Conservation (phyloP, 2,329 filamentous ascomycete species). For the Calonectria pauciramosa region DNA sequence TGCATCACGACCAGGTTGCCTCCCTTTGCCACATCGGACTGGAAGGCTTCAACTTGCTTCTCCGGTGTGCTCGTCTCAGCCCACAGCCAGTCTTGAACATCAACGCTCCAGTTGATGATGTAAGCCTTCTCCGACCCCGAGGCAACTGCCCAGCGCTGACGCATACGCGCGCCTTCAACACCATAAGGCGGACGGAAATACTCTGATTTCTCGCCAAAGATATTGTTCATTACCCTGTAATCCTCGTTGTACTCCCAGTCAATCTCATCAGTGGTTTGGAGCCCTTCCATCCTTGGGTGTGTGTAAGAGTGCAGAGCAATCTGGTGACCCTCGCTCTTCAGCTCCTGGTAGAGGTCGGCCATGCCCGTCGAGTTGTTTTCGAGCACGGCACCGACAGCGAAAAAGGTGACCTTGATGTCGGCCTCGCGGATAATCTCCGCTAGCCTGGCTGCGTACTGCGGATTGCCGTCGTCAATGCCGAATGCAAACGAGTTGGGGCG, state of each 20-base stretch:
- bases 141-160: slow-evolving; percentile 70
- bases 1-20: slow-evolving; percentile 78
- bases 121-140: slow-evolving; percentile 65
- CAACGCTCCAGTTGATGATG: slow-evolving; percentile 78
- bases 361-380: slow-evolving; percentile 72
- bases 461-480: slow-evolving; percentile 78
- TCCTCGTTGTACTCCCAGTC: slow-evolving; percentile 74
- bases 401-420: slow-evolving; percentile 77
- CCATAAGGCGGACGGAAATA: slow-evolving; percentile 81
- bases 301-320: slow-evolving; percentile 78
- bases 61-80: slow-evolving; percentile 72
- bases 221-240: slow-evolving; percentile 60
- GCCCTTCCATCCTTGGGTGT: slow-evolving; percentile 75
- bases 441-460: slow-evolving; percentile 55
- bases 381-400: slow-evolving; percentile 76
- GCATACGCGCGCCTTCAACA: slow-evolving; percentile 75
- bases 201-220: slow-evolving; percentile 52
- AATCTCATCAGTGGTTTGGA: slow-evolving; percentile 65
- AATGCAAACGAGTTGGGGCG: slow-evolving; percentile 79
- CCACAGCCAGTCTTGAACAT: slow-evolving; percentile 81
- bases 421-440: slow-evolving; percentile 74
- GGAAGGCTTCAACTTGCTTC: slow-evolving; percentile 76
- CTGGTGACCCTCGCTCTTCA: slow-evolving; percentile 74
- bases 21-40: slow-evolving; percentile 72
- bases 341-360: slow-evolving; percentile 73